phyloP scores from a whole-genome alignment of 129 eudicot species.

The Escallonia rubra region DNA sequence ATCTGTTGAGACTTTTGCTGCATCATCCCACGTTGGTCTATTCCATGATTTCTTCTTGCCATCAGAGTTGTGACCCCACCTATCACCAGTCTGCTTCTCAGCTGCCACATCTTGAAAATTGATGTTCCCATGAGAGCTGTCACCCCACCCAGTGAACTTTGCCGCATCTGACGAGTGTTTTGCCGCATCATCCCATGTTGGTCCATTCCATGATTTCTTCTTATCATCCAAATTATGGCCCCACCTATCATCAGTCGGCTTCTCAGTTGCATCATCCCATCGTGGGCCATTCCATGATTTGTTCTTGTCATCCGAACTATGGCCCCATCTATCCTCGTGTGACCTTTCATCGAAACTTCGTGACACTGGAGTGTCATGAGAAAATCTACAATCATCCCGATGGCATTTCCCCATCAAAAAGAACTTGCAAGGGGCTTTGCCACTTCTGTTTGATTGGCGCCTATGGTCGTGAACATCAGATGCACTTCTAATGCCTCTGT shows the following conservation, averaged over 20 bases:
- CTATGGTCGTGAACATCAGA: conserved; percentile 38
- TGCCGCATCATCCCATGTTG: conserved; percentile 19
- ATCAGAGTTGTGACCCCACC: conserved; percentile 16
- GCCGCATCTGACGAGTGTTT: conserved; percentile 9
- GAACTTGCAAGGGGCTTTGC: conserved; percentile 49
- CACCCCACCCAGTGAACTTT: conserved; percentile 8
- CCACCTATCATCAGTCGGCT: too few species aligned
- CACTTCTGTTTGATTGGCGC: conserved; percentile 31
- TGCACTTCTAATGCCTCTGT: conserved; percentile 31
- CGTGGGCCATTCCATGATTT: conserved; percentile 45
- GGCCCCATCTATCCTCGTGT: conserved; percentile 13
- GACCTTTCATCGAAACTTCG: conserved; percentile 24
- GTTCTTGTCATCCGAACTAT: conserved; percentile 22
- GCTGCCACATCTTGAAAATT: neutral
- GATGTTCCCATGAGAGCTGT: conserved; percentile 1
- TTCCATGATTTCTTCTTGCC: conserved; percentile 36
- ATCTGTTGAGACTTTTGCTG: conserved; percentile 11
- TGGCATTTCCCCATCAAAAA: conserved; percentile 70
- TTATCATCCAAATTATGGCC: conserved; percentile 2
- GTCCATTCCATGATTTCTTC: conserved; percentile 26
- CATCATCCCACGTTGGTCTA: conserved; percentile 43
- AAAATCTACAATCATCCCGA: conserved; percentile 56
- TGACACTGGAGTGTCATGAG: conserved; percentile 51
- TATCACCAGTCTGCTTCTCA: conserved; percentile 8
- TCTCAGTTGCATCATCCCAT: conserved; percentile 30